These are phyloP conservation scores for Trichoderma hamatum DNA, from an alignment of 2,329 filamentous ascomycete species.

Conservation along the genomic window DNA sequence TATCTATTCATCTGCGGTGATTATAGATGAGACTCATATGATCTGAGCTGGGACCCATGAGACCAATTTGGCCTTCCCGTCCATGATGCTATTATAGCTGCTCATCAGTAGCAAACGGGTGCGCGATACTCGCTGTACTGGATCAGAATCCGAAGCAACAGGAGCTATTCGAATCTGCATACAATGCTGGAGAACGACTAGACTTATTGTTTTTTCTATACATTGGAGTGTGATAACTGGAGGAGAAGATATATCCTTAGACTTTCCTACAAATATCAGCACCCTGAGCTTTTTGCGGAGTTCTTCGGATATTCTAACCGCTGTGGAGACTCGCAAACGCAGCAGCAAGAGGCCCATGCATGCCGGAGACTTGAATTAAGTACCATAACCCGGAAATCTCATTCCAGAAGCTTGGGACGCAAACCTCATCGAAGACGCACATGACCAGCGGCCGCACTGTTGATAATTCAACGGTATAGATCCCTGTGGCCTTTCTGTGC, in stretches of 20 bases:
- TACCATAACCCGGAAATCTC: background rate
- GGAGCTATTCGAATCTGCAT: background rate
- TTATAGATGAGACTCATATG: background rate
- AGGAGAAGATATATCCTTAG: background rate
- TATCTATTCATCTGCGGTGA: background rate
- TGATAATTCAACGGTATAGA: background rate
- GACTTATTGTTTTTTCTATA: background rate
- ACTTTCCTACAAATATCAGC: background rate
- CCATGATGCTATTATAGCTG: background rate
- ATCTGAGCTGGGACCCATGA: background rate
- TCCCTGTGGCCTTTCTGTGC: constrained; percentile 17
- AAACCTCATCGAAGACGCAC: constrained; percentile 19
- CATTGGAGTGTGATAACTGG: background rate
- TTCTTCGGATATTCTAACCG: constrained; percentile 18
- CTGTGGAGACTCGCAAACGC: constrained; percentile 23
- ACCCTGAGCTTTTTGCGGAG: constrained; percentile 4
- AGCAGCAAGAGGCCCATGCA: background rate
- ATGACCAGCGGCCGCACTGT: background rate
- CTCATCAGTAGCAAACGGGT: background rate
- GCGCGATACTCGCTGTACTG: too few species aligned
- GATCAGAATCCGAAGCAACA: background rate
- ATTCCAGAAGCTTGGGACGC: constrained; percentile 13
- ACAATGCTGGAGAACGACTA: background rate
- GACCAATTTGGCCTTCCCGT: background rate
- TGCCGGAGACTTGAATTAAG: background rate